Conservation (phyloP, 192 early-diverging fungal species). For the Lobosporangium transversale region DNA sequence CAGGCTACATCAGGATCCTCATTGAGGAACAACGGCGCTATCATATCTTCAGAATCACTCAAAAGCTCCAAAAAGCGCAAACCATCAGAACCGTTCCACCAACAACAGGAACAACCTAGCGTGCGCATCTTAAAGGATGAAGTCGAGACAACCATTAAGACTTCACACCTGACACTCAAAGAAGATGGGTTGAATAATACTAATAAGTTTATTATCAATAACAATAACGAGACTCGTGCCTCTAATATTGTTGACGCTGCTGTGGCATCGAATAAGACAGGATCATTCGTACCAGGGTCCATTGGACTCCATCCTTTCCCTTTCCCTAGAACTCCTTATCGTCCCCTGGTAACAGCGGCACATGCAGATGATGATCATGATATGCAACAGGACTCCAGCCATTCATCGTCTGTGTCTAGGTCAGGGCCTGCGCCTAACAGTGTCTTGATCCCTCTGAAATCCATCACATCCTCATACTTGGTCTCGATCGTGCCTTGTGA, state of each 20-base stretch:
- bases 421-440: constrained; percentile 31
- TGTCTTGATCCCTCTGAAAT: constrained; percentile 57
- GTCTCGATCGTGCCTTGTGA: constrained; percentile 57
- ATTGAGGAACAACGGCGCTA: background rate
- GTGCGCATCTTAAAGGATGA: constrained; percentile 32
- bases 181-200: constrained; percentile 9
- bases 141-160: constrained; percentile 31
- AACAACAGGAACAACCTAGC: constrained; percentile 43
- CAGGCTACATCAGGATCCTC: constrained; percentile 17
- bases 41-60: too few species aligned
- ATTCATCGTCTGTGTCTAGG: too few species aligned
- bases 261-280: background rate
- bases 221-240: too few species aligned
- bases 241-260: background rate
- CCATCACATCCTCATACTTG: constrained; percentile 57
- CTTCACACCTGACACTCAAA: constrained; percentile 35
- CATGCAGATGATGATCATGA: background rate
- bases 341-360: constrained; percentile 41
- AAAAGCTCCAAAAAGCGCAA: constrained; percentile 29
- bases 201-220: too few species aligned
- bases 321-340: constrained; percentile 49
- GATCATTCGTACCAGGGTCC: background rate
- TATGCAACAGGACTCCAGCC: background rate
- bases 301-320: constrained; percentile 51
- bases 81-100: constrained; percentile 48